These are phyloP conservation scores for Dorcoceras hygrometricum DNA, from an alignment of 257 asterid species.

Conservation along the genomic window DNA sequence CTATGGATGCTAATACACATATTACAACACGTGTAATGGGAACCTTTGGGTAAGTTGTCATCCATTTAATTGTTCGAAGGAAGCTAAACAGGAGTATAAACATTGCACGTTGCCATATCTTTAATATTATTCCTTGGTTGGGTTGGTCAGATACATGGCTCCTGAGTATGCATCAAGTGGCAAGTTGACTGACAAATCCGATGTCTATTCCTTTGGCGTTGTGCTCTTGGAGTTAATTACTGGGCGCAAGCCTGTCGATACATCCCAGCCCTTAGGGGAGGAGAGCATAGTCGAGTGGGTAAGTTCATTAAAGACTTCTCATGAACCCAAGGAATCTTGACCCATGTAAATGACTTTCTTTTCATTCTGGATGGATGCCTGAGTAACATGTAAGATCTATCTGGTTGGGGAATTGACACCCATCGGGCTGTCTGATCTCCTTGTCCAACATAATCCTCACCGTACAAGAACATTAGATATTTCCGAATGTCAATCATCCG, in stretches of 20 bases:
- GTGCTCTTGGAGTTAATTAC: conserved; percentile 52
- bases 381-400: conserved; percentile 2
- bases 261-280: conserved; percentile 33
- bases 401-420: conserved; percentile 5
- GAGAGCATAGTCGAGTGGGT: conserved; percentile 69
- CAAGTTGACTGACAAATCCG: conserved; percentile 73
- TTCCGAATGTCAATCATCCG: neutral
- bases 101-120: neutral
- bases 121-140: conserved; percentile 2
- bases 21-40: conserved; percentile 89
- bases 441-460: neutral
- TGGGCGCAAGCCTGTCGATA: conserved; percentile 50
- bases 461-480: neutral
- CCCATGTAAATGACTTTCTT: neutral
- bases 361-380: conserved; percentile 1
- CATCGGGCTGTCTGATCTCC: neutral
- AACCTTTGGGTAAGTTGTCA: conserved; percentile 77
- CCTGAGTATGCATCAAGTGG: conserved; percentile 92
- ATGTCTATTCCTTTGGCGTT: conserved; percentile 58
- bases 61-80: conserved; percentile 10
- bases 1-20: conserved; percentile 75
- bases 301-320: conserved; percentile 26
- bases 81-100: conserved; percentile 4
- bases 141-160: conserved; percentile 68
- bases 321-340: neutral